Evolutionary conservation across 306 rosid genomes (phyloP).

Genomic region (Geum urbanum): DNA sequence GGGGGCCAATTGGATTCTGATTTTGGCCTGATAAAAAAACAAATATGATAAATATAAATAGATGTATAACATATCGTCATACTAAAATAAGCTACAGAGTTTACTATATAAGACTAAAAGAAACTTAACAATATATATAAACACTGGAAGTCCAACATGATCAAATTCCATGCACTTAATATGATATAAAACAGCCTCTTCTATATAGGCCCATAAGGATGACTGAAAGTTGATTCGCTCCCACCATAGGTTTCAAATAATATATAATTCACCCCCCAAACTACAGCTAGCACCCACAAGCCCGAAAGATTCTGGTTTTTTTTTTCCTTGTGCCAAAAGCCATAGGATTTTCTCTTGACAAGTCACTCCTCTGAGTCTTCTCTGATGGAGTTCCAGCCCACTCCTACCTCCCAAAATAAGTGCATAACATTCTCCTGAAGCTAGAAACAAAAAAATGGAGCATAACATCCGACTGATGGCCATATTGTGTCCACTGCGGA

Average conservation of each 20-base stretch:
- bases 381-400: no score
- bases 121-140: not conserved
- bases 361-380: no score
- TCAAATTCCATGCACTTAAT: not conserved
- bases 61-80: not conserved
- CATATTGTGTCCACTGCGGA: not conserved
- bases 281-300: no score
- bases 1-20: conserved; percentile 58
- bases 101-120: not conserved
- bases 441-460: not conserved
- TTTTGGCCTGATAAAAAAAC: conserved; percentile 55
- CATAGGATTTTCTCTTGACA: no score
- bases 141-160: not conserved
- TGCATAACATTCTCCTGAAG: not conserved
- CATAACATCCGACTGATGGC: not conserved
- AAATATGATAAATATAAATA: conserved; percentile 13
- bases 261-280: no score
- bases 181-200: not conserved
- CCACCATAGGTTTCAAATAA: no score
- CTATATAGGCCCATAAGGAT: not conserved
- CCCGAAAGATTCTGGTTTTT: no score
- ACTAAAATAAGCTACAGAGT: not conserved
- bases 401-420: not conserved
- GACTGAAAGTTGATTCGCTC: not conserved
- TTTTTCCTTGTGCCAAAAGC: no score